A percentile compares a stretch with the other conserved stretches of the same genome.
phyloP scores from a whole-genome alignment of 495 filamentous ascomycete species.

The Friedmanniomyces simplex region DNA sequence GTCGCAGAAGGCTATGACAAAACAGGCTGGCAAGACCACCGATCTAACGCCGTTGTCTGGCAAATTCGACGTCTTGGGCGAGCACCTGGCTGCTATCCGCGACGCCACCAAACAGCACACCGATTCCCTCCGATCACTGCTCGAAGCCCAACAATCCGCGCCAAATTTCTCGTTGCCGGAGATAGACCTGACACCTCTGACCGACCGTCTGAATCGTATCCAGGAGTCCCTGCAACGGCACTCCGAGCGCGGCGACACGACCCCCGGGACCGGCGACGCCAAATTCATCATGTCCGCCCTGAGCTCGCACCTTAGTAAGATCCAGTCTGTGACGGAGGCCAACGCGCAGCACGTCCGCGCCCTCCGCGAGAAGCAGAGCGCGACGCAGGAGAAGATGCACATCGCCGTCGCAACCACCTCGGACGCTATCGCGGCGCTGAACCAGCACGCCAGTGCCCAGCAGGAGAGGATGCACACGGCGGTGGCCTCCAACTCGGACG shows the following conservation, averaged over 20 bases:
- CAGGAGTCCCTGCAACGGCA: slow-evolving; percentile 51
- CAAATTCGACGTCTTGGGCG: background rate
- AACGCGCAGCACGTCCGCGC: slow-evolving; percentile 16
- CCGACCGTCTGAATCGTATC: slow-evolving; percentile 57
- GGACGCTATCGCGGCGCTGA: slow-evolving; percentile 3
- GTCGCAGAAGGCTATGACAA: background rate
- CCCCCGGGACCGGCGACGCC: slow-evolving; percentile 6
- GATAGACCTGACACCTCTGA: slow-evolving; percentile 34
- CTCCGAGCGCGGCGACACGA: background rate
- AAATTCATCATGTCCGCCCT: slow-evolving; percentile 18
- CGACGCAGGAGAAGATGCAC: slow-evolving; percentile 10
- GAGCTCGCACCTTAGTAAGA: slow-evolving; percentile 16
- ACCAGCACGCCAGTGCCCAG: background rate
- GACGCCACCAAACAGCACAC: background rate
- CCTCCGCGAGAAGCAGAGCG: slow-evolving; percentile 9
- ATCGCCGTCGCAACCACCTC: slow-evolving; percentile 9
- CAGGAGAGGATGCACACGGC: background rate
- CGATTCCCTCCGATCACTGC: background rate
- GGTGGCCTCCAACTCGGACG: no score
- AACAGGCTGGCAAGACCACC: background rate
- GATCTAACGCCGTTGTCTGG: background rate
- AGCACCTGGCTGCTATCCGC: slow-evolving; percentile 4
- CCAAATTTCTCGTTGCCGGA: background rate
- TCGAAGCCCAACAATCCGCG: slow-evolving; percentile 1
- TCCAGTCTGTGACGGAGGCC: slow-evolving; percentile 15